Percentiles rank a stretch among this genome's conserved stretches.
These are phyloP conservation scores for Lodderomyces jiufengensis DNA, from an alignment of 1,139 yeast species.

Conservation along the genomic window DNA sequence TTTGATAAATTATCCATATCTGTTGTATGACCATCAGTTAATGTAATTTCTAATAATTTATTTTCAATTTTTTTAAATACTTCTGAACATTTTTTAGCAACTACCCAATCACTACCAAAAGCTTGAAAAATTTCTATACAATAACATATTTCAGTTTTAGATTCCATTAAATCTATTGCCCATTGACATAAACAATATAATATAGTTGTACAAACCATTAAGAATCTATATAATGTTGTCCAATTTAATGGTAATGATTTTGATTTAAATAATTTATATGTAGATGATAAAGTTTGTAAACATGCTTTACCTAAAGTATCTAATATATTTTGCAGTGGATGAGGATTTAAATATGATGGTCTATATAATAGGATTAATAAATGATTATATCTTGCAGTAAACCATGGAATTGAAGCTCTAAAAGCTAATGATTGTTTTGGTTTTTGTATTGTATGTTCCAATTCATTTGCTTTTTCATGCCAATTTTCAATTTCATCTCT, in stretches of 20 bases:
- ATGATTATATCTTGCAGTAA: conserved; percentile 43
- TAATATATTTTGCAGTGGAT: conserved; percentile 34
- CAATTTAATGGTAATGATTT: conserved; percentile 45
- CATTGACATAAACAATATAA: conserved; percentile 44
- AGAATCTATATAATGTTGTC: conserved; percentile 44
- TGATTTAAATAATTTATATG: conserved; percentile 39
- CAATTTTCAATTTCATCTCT: conserved; percentile 41
- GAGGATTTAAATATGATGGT: conserved; percentile 45
- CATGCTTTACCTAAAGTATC: conserved; percentile 38
- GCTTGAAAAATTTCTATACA: conserved; percentile 44
- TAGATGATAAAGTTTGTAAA: conserved; percentile 36
- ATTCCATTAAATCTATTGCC: conserved; percentile 40
- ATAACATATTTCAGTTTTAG: conserved; percentile 41
- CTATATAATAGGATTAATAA: conserved; percentile 39
- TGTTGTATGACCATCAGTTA: conserved; percentile 30
- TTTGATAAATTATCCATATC: conserved; percentile 34
- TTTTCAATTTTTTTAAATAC: conserved; percentile 40
- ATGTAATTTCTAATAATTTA: conserved; percentile 36
- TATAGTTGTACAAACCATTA: conserved; percentile 43
- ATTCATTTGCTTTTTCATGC: conserved; percentile 24
- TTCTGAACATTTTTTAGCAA: conserved; percentile 41
- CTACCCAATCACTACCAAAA: conserved; percentile 44
- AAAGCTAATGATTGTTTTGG: conserved; percentile 22
- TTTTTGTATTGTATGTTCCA: conserved; percentile 10
- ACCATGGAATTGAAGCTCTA: conserved; percentile 44